A percentile compares a stretch with the other conserved stretches of the same genome.
Evolutionary conservation across 768 basidiomycete species (phyloP).

Genomic region (Rossbeevera mucosa): DNA sequence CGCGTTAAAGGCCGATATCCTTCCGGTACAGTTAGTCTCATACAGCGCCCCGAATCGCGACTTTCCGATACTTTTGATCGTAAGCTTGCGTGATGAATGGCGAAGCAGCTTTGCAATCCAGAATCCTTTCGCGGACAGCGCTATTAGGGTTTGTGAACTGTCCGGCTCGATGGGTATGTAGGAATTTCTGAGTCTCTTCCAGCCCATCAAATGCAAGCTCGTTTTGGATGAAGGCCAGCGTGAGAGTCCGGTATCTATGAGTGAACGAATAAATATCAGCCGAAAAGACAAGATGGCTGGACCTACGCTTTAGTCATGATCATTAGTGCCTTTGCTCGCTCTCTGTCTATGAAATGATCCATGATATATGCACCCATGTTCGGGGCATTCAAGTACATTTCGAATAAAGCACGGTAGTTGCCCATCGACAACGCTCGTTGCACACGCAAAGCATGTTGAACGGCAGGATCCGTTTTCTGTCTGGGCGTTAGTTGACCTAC

Average conservation of each 20-base stretch:
- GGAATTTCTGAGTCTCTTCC: constrained; percentile 61
- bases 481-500: constrained; percentile 95
- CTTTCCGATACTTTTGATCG: constrained; percentile 80
- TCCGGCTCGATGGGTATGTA: constrained; percentile 63
- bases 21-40: constrained; percentile 30
- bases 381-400: constrained; percentile 75
- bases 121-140: constrained; percentile 55
- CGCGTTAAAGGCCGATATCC: constrained; percentile 2
- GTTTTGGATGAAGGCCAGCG: constrained; percentile 70
- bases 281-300: not conserved
- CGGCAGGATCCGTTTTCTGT: constrained; percentile 78
- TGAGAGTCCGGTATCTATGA: constrained; percentile 74
- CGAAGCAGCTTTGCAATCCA: constrained; percentile 69
- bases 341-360: constrained; percentile 96
- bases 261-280: not conserved
- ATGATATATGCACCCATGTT: constrained; percentile 99
- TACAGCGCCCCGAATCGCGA: constrained; percentile 91
- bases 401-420: constrained; percentile 92
- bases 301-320: constrained; percentile 91
- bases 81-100: constrained; percentile 56
- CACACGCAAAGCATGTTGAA: constrained; percentile 85
- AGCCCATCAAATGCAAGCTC: constrained; percentile 82
- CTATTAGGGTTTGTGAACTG: constrained; percentile 61
- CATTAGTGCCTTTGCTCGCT: constrained; percentile 80
- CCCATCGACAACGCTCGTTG: constrained; percentile 86